Evolutionary conservation across 345 rosid genomes (phyloP).

Genomic region (Turnera subulata): DNA sequence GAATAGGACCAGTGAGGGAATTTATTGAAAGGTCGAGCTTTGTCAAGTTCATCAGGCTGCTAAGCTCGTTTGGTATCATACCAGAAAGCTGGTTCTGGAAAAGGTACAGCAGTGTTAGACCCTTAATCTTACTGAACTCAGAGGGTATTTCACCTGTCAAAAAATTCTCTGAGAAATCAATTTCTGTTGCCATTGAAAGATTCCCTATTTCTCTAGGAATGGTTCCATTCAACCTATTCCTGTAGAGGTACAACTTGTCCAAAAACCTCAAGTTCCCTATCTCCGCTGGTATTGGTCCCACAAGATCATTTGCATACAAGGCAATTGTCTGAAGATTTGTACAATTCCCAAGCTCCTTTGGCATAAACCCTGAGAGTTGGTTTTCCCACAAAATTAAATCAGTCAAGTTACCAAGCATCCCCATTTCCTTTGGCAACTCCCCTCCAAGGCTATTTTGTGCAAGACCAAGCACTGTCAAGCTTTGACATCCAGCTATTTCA

Average conservation of each 20-base stretch:
- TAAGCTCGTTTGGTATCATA: conserved; percentile 60
- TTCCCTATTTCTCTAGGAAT: conserved; percentile 65
- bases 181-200: conserved; percentile 47
- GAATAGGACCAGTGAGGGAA: conserved; percentile 56
- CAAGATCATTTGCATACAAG: conserved; percentile 60
- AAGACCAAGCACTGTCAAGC: conserved; percentile 65
- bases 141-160: conserved; percentile 56
- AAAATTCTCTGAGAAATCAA: conserved; percentile 78
- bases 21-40: conserved; percentile 80
- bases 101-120: conserved; percentile 56
- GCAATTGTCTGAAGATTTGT: conserved; percentile 63
- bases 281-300: conserved; percentile 56
- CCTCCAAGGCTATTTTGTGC: conserved; percentile 77
- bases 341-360: conserved; percentile 59
- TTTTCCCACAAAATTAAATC: conserved; percentile 69
- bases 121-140: conserved; percentile 51
- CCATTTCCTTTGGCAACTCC: conserved; percentile 54
- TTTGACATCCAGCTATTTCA: conserved; percentile 63
- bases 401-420: conserved; percentile 52
- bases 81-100: conserved; percentile 67
- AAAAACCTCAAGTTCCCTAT: conserved; percentile 48
- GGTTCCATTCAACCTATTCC: conserved; percentile 63
- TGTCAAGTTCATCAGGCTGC: conserved; percentile 45
- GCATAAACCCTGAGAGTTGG: conserved; percentile 56
- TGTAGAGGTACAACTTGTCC: conserved; percentile 57